phyloP scores from a whole-genome alignment of 768 basidiomycete species.

The Mycena latifolia region DNA sequence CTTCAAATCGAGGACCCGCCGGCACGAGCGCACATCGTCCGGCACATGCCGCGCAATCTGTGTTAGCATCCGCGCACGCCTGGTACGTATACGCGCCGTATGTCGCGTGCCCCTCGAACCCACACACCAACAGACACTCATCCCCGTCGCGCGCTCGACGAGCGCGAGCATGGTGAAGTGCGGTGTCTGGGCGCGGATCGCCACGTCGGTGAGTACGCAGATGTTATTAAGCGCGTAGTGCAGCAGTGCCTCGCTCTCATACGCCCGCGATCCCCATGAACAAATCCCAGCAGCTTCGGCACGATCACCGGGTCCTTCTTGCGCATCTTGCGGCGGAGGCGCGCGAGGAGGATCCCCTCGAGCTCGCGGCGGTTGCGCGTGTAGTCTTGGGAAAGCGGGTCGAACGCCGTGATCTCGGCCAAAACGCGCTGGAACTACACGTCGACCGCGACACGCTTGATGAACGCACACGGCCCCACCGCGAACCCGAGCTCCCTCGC shows the following conservation, averaged over 20 bases:
- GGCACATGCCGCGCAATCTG: conserved; percentile 69
- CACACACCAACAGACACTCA: conserved; percentile 79
- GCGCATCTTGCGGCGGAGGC: conserved; percentile 75
- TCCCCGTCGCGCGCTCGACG: conserved; percentile 70
- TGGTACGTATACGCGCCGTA: too few relatives aligned
- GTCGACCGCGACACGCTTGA: conserved; percentile 92
- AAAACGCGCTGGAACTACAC: conserved; percentile 85
- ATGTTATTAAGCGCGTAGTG: conserved; percentile 87
- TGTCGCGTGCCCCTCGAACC: conserved; percentile 83
- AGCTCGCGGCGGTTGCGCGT: conserved; percentile 94
- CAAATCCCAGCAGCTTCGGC: conserved; percentile 80
- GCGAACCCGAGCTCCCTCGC: conserved; percentile 89
- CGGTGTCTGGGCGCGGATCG: conserved; percentile 89
- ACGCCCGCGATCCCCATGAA: conserved; percentile 75
- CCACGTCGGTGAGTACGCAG: conserved; percentile 73
- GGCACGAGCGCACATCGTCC: conserved; percentile 64
- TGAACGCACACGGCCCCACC: conserved; percentile 88
- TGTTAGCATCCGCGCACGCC: conserved; percentile 82
- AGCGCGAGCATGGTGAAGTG: conserved; percentile 90
- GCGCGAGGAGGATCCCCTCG: conserved; percentile 76
- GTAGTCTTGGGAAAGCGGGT: conserved; percentile 97
- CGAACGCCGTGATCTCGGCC: conserved; percentile 84
- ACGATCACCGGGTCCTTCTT: conserved; percentile 78
- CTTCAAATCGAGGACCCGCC: conserved; percentile 58
- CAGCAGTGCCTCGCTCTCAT: conserved; percentile 78